phyloP scores from a whole-genome alignment of 208 protist genomes.

The Phytomonas sp. region DNA sequence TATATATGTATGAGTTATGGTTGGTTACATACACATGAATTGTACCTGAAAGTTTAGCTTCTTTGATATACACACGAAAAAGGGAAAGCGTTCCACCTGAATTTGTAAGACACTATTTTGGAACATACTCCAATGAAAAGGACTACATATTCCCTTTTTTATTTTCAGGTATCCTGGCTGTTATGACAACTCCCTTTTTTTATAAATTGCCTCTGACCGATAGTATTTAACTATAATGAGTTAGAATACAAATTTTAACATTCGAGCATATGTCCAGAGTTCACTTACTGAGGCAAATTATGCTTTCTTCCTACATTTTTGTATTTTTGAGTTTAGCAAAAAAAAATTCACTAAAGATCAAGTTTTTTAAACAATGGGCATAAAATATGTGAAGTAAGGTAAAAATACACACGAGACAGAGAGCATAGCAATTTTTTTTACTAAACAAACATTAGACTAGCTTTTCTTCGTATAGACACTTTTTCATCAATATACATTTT shows the following conservation, averaged over 20 bases:
- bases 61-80: neutral
- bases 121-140: neutral
- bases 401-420: neutral
- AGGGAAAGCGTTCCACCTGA: neutral
- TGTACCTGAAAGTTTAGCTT: neutral
- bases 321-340: neutral
- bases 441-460: neutral
- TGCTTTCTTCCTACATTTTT: neutral
- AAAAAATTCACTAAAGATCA: neutral
- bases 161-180: neutral
- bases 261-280: neutral
- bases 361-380: neutral
- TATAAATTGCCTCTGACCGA: neutral
- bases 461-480: neutral
- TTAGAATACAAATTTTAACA: neutral
- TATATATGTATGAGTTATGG: constrained; percentile 1
- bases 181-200: neutral
- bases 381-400: neutral
- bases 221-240: neutral
- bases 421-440: neutral
- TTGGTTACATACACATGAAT: neutral
- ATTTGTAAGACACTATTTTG: neutral
- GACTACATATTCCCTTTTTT: neutral
- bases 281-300: neutral
- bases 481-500: neutral